These are phyloP conservation scores for Crucihimalaya himalaica DNA, from an alignment of 345 rosid species.

Conservation along the genomic window DNA sequence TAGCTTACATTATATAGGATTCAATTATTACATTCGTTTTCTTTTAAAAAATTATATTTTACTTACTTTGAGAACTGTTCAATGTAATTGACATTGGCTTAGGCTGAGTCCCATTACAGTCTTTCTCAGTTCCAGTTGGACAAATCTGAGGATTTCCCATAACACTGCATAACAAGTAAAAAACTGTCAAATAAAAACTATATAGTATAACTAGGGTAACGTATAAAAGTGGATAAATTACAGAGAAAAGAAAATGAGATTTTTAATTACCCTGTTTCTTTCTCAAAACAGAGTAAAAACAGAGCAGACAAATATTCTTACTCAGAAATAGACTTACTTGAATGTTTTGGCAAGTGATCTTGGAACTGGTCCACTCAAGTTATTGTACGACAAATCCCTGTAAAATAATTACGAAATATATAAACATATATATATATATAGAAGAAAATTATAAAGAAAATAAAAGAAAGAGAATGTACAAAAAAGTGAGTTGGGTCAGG, in stretches of 20 bases:
- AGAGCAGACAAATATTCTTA: conserved; percentile 20
- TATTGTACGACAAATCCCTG: conserved; percentile 69
- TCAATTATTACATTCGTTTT: neutral
- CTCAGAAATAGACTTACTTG: conserved; percentile 55
- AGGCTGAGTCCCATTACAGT: conserved; percentile 63
- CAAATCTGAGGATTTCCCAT: conserved; percentile 88
- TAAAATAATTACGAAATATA: conserved; percentile 12
- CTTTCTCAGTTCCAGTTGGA: conserved; percentile 54
- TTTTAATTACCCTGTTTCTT: neutral
- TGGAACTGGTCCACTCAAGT: conserved; percentile 63
- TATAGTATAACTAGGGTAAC: neutral
- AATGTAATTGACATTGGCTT: conserved; percentile 48
- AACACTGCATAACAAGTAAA: conserved; percentile 48
- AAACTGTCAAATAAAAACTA: neutral
- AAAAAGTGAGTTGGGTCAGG: conserved; percentile 76
- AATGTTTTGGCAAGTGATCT: conserved; percentile 55
- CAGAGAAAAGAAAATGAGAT: neutral
- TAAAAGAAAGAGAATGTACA: conserved; percentile 52
- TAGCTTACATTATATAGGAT: neutral
- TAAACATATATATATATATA: neutral
- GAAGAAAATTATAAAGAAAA: neutral
- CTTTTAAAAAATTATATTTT: conserved; percentile 4
- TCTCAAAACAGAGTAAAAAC: conserved; percentile 9
- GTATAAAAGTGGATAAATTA: conserved; percentile 7
- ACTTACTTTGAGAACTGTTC: conserved; percentile 60